Conservation (phyloP, 306 rosid genomes). For the Vigna unguiculata region DNA sequence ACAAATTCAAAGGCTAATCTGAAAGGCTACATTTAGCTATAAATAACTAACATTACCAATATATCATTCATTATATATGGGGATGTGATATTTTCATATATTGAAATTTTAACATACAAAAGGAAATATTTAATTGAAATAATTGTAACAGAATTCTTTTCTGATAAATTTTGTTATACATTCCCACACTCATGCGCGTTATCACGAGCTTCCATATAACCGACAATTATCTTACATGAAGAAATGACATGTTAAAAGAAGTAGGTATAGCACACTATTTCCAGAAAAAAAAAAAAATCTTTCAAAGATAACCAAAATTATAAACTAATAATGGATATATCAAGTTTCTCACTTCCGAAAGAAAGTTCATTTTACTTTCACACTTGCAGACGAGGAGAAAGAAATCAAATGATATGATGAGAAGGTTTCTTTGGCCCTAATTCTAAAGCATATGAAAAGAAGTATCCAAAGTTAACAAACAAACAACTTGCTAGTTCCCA, state of each 20-base stretch:
- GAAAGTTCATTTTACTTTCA: neutral
- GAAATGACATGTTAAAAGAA: slow-evolving; percentile 5
- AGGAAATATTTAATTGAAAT: neutral
- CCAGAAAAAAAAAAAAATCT: neutral
- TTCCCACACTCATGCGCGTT: neutral
- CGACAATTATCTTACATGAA: neutral
- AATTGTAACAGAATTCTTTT: neutral
- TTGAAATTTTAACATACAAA: neutral
- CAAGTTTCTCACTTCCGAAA: neutral
- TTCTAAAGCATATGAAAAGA: neutral
- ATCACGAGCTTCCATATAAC: neutral
- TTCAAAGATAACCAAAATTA: slow-evolving; percentile 1
- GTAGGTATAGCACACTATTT: neutral
- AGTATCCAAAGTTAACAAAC: neutral
- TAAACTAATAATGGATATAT: neutral
- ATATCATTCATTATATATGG: neutral
- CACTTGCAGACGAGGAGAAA: neutral
- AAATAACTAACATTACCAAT: neutral
- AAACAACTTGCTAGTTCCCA: neutral
- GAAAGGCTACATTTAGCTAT: slow-evolving; percentile 22
- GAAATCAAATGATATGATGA: neutral
- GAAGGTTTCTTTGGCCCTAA: slow-evolving; percentile 1
- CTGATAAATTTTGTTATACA: neutral
- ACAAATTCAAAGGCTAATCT: slow-evolving; percentile 30
- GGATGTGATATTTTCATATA: slow-evolving; percentile 3